phyloP scores from a whole-genome alignment of 768 basidiomycete genomes.

The Russula ochroleuca region DNA sequence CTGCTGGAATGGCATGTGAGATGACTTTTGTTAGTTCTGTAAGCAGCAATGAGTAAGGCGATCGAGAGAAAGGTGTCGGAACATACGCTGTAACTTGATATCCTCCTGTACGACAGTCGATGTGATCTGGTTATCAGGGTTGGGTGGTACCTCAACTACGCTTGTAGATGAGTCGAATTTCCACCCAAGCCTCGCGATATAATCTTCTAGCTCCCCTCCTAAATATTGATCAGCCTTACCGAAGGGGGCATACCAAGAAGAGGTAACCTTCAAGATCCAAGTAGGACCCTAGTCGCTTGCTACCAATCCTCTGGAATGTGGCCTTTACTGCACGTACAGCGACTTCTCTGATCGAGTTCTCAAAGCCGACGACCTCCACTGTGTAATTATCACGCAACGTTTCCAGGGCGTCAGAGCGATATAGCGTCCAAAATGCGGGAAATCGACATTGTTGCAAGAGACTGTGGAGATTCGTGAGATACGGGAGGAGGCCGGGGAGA shows the following conservation, averaged over 20 bases:
- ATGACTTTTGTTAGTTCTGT: conserved; percentile 75
- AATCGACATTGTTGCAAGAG: conserved; percentile 82
- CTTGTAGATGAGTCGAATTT: conserved; percentile 47
- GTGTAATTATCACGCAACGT: conserved; percentile 81
- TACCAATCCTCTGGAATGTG: conserved; percentile 69
- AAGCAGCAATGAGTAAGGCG: conserved; percentile 14
- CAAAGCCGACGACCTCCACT: conserved; percentile 77
- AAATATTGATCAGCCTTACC: not conserved
- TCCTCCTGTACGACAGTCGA: conserved; percentile 80
- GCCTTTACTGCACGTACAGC: conserved; percentile 72
- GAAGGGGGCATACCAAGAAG: not conserved
- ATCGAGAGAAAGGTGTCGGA: conserved; percentile 22
- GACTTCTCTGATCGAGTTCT: conserved; percentile 75
- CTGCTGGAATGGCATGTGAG: conserved; percentile 60
- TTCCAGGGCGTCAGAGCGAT: conserved; percentile 65
- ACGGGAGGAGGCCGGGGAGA: conserved; percentile 62
- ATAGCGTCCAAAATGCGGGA: conserved; percentile 78
- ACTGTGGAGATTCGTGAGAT: conserved; percentile 60
- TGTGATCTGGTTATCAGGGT: conserved; percentile 85
- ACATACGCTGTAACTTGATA: conserved; percentile 75
- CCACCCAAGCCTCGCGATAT: conserved; percentile 67
- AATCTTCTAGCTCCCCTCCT: conserved; percentile 58
- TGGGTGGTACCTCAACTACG: conserved; percentile 67
- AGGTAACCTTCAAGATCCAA: conserved; percentile 57
- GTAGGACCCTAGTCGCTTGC: conserved; percentile 64